A percentile compares a stretch with the other conserved stretches of the same genome.
phyloP scores from a whole-genome alignment of 257 asterid genomes.

The Jasminum sambac region DNA sequence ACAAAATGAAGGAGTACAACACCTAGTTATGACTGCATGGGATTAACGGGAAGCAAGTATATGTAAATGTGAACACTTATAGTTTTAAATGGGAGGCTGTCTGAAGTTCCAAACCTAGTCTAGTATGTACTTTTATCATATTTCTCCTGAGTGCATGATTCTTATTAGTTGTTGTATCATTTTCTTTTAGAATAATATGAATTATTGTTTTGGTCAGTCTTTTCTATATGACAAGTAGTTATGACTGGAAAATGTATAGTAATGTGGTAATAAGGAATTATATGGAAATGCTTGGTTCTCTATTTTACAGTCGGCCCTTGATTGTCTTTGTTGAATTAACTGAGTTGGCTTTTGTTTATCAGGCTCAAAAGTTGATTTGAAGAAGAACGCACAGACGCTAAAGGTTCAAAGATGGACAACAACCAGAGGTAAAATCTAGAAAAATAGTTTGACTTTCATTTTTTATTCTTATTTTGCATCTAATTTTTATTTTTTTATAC shows the following conservation, averaged over 20 bases:
- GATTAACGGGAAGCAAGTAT: neutral
- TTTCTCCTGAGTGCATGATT: neutral
- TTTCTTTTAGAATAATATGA: neutral
- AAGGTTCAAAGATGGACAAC: too few relatives aligned
- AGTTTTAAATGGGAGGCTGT: neutral
- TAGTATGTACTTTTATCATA: neutral
- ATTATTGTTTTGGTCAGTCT: neutral
- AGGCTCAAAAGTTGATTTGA: too few relatives aligned
- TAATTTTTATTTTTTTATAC: too few relatives aligned
- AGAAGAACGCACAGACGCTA: too few relatives aligned
- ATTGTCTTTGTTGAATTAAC: constrained; percentile 13
- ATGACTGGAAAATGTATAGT: constrained; percentile 5
- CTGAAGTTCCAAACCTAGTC: neutral
- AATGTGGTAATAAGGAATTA: constrained; percentile 3
- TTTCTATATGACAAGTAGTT: constrained; percentile 4
- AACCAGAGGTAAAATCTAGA: too few relatives aligned
- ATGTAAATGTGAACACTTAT: neutral
- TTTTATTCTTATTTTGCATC: too few relatives aligned
- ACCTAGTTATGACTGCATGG: neutral
- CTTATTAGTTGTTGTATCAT: neutral
- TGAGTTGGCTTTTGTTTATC: too few relatives aligned
- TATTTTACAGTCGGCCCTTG: constrained; percentile 20
- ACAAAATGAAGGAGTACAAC: neutral
- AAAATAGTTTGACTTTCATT: too few relatives aligned
- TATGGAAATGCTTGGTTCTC: constrained; percentile 2